Percentiles rank a stretch among this genome's conserved stretches.
These are phyloP conservation scores for Ceriops tagal DNA, from an alignment of 345 rosid genomes.

Conservation along the genomic window DNA sequence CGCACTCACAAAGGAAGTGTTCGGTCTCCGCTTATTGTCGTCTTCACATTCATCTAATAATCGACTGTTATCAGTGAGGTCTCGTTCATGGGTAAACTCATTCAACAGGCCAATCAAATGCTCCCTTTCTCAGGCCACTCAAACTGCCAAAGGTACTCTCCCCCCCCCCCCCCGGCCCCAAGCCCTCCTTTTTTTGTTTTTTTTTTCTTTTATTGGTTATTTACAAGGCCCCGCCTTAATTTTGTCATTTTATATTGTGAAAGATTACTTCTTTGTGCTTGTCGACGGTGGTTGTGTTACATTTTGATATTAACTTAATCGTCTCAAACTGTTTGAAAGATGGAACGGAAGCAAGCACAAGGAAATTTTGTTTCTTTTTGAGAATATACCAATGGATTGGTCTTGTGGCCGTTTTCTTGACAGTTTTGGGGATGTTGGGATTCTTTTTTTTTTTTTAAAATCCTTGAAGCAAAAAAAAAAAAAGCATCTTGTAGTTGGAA, in stretches of 20 bases:
- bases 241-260: too few relatives aligned
- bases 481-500: too few relatives aligned
- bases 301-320: background rate
- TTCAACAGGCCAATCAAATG: conserved; percentile 45
- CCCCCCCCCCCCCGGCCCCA: too few relatives aligned
- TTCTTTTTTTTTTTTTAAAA: too few relatives aligned
- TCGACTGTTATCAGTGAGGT: conserved; percentile 35
- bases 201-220: background rate
- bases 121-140: conserved; percentile 60
- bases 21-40: conserved; percentile 32
- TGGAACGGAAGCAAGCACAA: background rate
- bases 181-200: background rate
- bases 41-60: conserved; percentile 32
- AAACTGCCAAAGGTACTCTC: conserved; percentile 50
- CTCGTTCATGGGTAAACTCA: conserved; percentile 27
- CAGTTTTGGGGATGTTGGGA: too few relatives aligned
- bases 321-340: background rate
- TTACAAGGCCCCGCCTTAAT: background rate
- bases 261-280: background rate
- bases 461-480: too few relatives aligned
- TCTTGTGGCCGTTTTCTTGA: too few relatives aligned
- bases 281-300: background rate
- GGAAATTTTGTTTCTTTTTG: background rate
- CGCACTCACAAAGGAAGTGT: conserved; percentile 36
- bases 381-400: too few relatives aligned